Conservation (phyloP, 441 rosid species). For the Mallotus japonicus region DNA sequence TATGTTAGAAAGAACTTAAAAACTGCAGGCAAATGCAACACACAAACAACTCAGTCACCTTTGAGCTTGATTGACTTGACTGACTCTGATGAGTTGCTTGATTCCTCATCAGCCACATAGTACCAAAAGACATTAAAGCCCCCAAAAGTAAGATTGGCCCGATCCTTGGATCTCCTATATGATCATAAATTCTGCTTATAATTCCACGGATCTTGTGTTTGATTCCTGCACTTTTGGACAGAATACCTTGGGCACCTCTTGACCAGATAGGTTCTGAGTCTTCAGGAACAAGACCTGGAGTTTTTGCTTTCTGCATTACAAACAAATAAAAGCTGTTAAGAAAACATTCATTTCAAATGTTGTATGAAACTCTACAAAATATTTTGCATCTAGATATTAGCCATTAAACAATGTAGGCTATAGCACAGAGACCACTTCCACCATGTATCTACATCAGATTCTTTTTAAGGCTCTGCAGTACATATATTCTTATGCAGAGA, state of each 20-base stretch:
- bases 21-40: background rate
- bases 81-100: constrained; percentile 37
- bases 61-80: constrained; percentile 29
- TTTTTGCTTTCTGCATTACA: constrained; percentile 64
- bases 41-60: constrained; percentile 30
- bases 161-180: constrained; percentile 75
- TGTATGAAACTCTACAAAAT: background rate
- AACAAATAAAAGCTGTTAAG: constrained; percentile 14
- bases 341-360: constrained; percentile 12
- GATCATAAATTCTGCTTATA: constrained; percentile 39
- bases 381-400: background rate
- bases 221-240: constrained; percentile 61
- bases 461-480: background rate
- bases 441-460: background rate
- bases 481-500: background rate
- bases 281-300: constrained; percentile 89
- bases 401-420: background rate
- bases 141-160: constrained; percentile 88
- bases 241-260: constrained; percentile 47
- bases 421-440: constrained; percentile 4
- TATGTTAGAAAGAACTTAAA: background rate
- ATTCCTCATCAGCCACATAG: constrained; percentile 69
- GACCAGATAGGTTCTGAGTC: constrained; percentile 68
- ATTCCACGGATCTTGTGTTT: constrained; percentile 43
- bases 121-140: constrained; percentile 69